Evolutionary conservation across 2,329 filamentous ascomycete genomes (phyloP).

Genomic region (Fusarium torulosum): DNA sequence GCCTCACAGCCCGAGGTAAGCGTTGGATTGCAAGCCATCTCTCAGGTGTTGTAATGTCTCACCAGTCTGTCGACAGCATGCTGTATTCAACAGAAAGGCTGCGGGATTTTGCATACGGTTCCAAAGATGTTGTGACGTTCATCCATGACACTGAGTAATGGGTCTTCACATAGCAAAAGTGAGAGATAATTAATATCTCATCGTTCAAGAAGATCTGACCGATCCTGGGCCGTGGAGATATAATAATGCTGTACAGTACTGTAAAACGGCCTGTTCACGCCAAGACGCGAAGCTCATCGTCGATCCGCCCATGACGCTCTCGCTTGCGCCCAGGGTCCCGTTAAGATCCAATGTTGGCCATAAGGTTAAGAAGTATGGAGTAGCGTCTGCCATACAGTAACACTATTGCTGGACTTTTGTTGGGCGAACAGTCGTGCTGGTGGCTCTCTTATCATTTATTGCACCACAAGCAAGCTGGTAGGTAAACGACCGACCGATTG

Average conservation of each 20-base stretch:
- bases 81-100: constrained; percentile 1
- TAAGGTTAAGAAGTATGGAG: constrained; percentile 35
- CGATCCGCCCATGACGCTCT: constrained; percentile 42
- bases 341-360: constrained; percentile 32
- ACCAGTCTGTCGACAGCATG: constrained; percentile 2
- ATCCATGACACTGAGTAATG: constrained; percentile 4
- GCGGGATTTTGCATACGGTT: constrained; percentile 36
- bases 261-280: constrained; percentile 23
- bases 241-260: constrained; percentile 11
- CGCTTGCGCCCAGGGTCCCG: constrained; percentile 25
- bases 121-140: constrained; percentile 5
- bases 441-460: constrained; percentile 40
- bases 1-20: not conserved
- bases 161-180: constrained; percentile 3
- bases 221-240: constrained; percentile 25
- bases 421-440: constrained; percentile 28
- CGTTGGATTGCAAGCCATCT: constrained; percentile 16
- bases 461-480: constrained; percentile 15
- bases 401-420: constrained; percentile 30
- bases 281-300: constrained; percentile 40
- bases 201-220: constrained; percentile 9
- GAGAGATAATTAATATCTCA: not conserved
- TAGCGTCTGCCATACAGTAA: constrained; percentile 26
- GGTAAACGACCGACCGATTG: constrained; percentile 30
- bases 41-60: constrained; percentile 2